Conservation (phyloP, 495 filamentous ascomycete species). For the Podospora bellae-mahoneyi region DNA sequence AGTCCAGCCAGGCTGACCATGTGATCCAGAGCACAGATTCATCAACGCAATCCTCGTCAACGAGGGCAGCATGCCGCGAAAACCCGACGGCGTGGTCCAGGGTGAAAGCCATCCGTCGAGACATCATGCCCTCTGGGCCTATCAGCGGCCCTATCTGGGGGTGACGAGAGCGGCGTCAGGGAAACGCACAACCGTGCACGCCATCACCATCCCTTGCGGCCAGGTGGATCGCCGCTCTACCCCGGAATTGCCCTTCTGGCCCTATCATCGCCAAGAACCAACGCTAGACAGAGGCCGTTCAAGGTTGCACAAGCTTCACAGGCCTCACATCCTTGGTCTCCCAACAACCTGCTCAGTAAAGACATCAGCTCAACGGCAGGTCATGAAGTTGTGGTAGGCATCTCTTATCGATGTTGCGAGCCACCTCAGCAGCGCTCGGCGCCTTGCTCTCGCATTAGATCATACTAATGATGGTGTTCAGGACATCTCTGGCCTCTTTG, state of each 20-base stretch:
- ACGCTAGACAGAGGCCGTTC: not conserved
- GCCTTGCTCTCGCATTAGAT: not conserved
- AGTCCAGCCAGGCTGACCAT: not conserved
- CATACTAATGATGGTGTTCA: conserved; percentile 1
- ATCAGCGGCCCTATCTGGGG: not conserved
- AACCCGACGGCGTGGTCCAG: conserved; percentile 11
- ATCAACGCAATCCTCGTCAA: not conserved
- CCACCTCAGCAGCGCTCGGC: not conserved
- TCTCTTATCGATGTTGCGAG: not conserved
- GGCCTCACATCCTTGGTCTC: not conserved
- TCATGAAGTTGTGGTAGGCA: not conserved
- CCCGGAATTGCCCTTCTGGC: conserved; percentile 23
- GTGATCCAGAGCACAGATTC: not conserved
- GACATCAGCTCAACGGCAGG: not conserved
- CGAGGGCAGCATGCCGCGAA: conserved; percentile 7
- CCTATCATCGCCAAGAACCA: conserved; percentile 17
- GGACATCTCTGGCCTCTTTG: not conserved
- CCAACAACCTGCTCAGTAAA: not conserved
- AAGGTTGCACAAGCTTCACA: not conserved
- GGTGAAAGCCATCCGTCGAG: not conserved
- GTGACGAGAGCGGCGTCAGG: conserved; percentile 1
- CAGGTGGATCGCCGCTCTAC: conserved; percentile 14
- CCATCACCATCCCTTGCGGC: not conserved
- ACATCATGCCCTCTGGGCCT: not conserved
- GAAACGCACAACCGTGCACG: not conserved